phyloP scores from a whole-genome alignment of 495 filamentous ascomycete species.

The Entonaema liquescens region DNA sequence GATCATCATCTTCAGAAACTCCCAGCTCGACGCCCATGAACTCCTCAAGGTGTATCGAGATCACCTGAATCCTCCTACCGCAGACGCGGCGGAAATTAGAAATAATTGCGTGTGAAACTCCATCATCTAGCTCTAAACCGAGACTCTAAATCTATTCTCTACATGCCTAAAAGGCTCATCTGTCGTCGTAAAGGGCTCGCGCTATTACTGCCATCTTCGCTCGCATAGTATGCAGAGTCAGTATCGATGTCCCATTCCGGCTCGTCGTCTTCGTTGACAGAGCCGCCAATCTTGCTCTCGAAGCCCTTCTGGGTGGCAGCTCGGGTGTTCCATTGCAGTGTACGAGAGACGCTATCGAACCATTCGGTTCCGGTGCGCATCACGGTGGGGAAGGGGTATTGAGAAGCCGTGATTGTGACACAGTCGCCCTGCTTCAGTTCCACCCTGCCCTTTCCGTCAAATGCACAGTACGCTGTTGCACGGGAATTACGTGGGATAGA shows the following conservation, averaged over 20 bases:
- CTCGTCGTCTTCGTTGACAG: slow-evolving; percentile 57
- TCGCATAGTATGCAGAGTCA: slow-evolving; percentile 72
- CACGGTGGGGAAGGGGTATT: slow-evolving; percentile 96
- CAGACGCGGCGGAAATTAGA: slow-evolving; percentile 14
- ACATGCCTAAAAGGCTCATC: slow-evolving; percentile 69
- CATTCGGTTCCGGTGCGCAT: slow-evolving; percentile 83
- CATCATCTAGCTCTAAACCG: slow-evolving; percentile 30
- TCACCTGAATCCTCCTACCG: slow-evolving; percentile 21
- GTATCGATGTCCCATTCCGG: slow-evolving; percentile 85
- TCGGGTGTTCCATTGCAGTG: slow-evolving; percentile 91
- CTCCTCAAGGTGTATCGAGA: slow-evolving; percentile 31
- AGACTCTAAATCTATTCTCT: slow-evolving; percentile 43
- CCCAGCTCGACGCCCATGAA: slow-evolving; percentile 30
- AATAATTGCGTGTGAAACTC: slow-evolving; percentile 11
- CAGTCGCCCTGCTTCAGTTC: slow-evolving; percentile 92
- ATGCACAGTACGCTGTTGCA: slow-evolving; percentile 92
- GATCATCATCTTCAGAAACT: slow-evolving; percentile 9
- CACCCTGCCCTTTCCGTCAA: slow-evolving; percentile 94
- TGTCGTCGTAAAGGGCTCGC: slow-evolving; percentile 73
- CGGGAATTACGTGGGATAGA: slow-evolving; percentile 84
- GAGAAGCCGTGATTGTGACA: slow-evolving; percentile 91
- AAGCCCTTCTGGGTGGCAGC: slow-evolving; percentile 87
- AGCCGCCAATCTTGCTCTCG: slow-evolving; percentile 54
- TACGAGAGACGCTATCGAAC: slow-evolving; percentile 92
- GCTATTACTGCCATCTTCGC: slow-evolving; percentile 67